Evolutionary conservation across 257 asterid species (phyloP), one percentile per base, ranked within the genome.

Genomic region (Fraxinus excelsior): DNA sequence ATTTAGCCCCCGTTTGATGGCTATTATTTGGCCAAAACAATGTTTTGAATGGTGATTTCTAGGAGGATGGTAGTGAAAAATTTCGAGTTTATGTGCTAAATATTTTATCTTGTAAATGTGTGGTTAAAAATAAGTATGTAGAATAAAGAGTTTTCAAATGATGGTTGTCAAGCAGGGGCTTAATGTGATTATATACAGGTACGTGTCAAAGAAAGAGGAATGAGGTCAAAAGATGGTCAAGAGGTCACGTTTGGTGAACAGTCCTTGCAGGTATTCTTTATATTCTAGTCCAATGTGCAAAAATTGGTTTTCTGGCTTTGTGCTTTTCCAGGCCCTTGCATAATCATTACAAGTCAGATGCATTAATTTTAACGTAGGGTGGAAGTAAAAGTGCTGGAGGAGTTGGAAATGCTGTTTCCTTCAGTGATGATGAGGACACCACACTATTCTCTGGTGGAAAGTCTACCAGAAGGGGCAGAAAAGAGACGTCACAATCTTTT

Each of bases 351-450:
- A 21, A 3, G 68, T 25, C 2, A 62, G 9, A 25, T 23, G 32
- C 31, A 10, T 9, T 62, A 25, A 21, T 23, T 23, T 35, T 81
- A 44, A 86, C 89, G 97, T 88, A 86, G 79, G 79, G 71, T 60
- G 84, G 81, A 77, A 84, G 80, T 70, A 87, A 23, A 80, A 83
- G 81, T 79, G 80, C 82, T 77, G 84, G 83, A 77, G 92, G 87
- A 71, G 76, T 79, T 51, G 91, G 89, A 83, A 80, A 80, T 79
- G 84, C 91, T 31, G 89, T 83, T 87, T 80, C 95, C 74, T 94
- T 91, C 82, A 91, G 97, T 79, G 99, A 92, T n/a, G 97, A 92
- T 79, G 98, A 95, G 84, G 96, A 89, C 74, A 81, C 87, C 64
- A 78, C 84, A 70, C n/a, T 25, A 51, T 75, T 84, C 77, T 67